Evolutionary conservation across 768 basidiomycete genomes (phyloP), one percentile per base, ranked within the genome.

Genomic region (Leccinum sublutescens): DNA sequence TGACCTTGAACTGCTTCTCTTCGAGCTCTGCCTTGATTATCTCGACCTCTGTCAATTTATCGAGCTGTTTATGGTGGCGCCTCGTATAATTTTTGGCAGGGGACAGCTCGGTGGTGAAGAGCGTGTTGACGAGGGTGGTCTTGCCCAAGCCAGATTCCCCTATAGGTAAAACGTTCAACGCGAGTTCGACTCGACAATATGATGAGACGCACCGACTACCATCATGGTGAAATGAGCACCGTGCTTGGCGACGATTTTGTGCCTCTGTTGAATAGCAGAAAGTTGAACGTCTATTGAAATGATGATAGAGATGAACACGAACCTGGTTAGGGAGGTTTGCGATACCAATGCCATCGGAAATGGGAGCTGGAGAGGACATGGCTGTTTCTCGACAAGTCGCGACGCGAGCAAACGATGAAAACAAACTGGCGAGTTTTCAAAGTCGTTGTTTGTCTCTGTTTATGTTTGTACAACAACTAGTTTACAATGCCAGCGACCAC

Each of bases 11-110:
- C 72, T 93, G 91, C 74, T 95, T 93, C 77, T 98, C 97, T 78
- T 98, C 97, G 23, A 99, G 86, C 78, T 98, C 96, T 14, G 96
- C 97, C 81, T 99, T 99, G 82, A 98, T 94, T 55, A 99, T 96
- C 72, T 98, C 97, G 58, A 97, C 90, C 78, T 98, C 96, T 23
- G 96, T 98, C 52, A 98, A 86, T 79, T 98, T 98, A 84, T 98
- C 96, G 65, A 98, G 85, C 76, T 98, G 96, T 80, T 98, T 98
- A 74, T 89, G 77, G 79, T 94, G 92, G 55, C 94, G 89, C 69
- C 81, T 84, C 69, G 67, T 79, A 82, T 98, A 97, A 81, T 95
- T 95, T 80, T 95, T 95, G 52, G 89, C 72, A 7, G 89, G 82
- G 9, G 93, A 96, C 56, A 99, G 82, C 81, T 98, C 96, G 55